Evolutionary conservation across 495 filamentous ascomycete species (phyloP).

Genomic region (Rhizodiscina lignyota): DNA sequence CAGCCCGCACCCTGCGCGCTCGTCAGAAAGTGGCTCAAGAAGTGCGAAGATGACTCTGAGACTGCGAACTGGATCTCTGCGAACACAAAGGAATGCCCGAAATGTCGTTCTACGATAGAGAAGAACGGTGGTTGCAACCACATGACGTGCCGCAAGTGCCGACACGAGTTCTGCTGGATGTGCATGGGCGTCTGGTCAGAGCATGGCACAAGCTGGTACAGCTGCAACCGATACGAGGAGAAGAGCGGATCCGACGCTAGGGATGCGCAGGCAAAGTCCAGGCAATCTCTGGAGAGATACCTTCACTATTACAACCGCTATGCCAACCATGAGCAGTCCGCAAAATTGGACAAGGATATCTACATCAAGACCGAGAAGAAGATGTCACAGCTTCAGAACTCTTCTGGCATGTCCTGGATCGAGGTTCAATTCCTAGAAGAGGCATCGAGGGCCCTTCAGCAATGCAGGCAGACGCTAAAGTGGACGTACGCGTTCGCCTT

Average conservation of each 20-base stretch:
- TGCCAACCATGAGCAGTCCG: slow-evolving; percentile 95
- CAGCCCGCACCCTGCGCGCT: slow-evolving; percentile 82
- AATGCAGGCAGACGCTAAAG: slow-evolving; percentile 90
- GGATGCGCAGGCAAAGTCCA: slow-evolving; percentile 76
- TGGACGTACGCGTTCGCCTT: slow-evolving; percentile 99
- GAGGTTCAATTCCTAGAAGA: slow-evolving; percentile 92
- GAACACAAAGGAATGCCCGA: slow-evolving; percentile 96
- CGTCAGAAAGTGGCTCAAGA: slow-evolving; percentile 94
- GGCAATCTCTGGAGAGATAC: slow-evolving; percentile 81
- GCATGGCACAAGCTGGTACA: slow-evolving; percentile 99
- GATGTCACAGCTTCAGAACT: slow-evolving; percentile 86
- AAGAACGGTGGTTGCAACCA: slow-evolving; percentile 99
- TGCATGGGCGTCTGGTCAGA: slow-evolving; percentile 99
- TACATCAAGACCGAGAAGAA: slow-evolving; percentile 96
- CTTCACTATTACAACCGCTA: slow-evolving; percentile 98
- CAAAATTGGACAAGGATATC: slow-evolving; percentile 90
- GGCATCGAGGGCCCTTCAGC: slow-evolving; percentile 85
- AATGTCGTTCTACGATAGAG: slow-evolving; percentile 90
- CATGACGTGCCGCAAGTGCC: slow-evolving; percentile 98
- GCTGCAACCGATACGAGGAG: slow-evolving; percentile 94
- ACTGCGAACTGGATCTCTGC: slow-evolving; percentile 99
- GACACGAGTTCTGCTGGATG: slow-evolving; percentile 99
- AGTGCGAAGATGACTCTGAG: slow-evolving; percentile 95
- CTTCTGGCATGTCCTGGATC: slow-evolving; percentile 95
- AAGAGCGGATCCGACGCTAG: slow-evolving; percentile 82